A percentile compares a stretch with the other conserved stretches of the same genome.
These are phyloP conservation scores for Fraxinus americana DNA, from an alignment of 257 asterid genomes.

Conservation along the genomic window DNA sequence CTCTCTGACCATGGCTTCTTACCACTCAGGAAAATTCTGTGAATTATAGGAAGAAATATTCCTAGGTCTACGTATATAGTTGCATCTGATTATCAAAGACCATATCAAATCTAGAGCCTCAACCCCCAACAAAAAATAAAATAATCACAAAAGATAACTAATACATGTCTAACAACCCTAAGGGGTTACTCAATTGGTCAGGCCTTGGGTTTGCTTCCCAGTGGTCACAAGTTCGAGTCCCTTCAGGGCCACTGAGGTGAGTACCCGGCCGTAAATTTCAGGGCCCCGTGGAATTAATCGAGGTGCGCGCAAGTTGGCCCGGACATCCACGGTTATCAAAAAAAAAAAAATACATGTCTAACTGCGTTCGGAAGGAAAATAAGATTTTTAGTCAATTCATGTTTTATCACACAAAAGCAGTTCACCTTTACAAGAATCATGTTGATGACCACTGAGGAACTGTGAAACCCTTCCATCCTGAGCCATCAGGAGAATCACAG, in stretches of 20 bases:
- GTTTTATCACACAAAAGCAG: constrained; percentile 50
- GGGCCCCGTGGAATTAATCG: too few relatives aligned
- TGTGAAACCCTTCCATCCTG: constrained; percentile 64
- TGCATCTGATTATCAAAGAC: constrained; percentile 19
- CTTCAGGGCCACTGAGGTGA: too few relatives aligned
- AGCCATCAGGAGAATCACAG: constrained; percentile 50
- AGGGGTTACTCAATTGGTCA: too few relatives aligned
- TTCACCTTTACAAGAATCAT: constrained; percentile 66
- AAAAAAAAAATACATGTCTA: constrained; percentile 2
- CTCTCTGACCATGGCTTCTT: constrained; percentile 7
- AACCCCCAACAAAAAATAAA: background rate
- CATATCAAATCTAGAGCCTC: background rate
- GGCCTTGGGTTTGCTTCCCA: too few relatives aligned
- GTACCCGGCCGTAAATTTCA: too few relatives aligned
- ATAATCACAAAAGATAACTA: constrained; percentile 1
- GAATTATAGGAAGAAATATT: background rate
- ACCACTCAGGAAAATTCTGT: constrained; percentile 5
- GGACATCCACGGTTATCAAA: too few relatives aligned
- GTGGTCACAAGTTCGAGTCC: too few relatives aligned
- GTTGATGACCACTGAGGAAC: constrained; percentile 64
- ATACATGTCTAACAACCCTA: constrained; percentile 7
- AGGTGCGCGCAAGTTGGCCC: too few relatives aligned
- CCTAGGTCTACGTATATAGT: constrained; percentile 5
- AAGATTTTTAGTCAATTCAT: constrained; percentile 24
- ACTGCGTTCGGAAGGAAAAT: constrained; percentile 27